Percentiles rank a stretch among this genome's conserved stretches.
phyloP scores from a whole-genome alignment of 2,329 filamentous ascomycete species.

The Fusarium sp. region DNA sequence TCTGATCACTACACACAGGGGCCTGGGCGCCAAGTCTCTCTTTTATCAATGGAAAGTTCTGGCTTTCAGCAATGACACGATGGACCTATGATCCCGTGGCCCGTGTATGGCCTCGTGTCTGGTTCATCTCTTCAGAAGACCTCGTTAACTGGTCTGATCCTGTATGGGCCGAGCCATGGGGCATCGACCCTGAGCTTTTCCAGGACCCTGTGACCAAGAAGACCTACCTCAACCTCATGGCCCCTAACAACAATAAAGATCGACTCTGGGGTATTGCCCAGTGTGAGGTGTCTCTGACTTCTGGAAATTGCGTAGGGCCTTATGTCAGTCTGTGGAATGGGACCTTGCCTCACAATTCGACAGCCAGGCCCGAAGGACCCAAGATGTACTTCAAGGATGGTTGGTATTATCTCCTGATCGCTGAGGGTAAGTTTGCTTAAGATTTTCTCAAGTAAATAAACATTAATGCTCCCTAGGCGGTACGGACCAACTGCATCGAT shows the following conservation, averaged over 20 bases:
- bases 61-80: background rate
- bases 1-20: background rate
- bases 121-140: background rate
- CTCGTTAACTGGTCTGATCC: background rate
- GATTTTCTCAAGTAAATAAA: accelerated
- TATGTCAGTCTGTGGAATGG: background rate
- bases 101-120: background rate
- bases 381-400: background rate
- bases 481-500: background rate
- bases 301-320: background rate
- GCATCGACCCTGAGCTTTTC: background rate
- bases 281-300: background rate
- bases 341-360: background rate
- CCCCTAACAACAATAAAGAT: background rate
- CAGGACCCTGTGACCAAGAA: background rate
- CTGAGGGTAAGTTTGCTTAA: background rate
- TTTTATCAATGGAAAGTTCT: background rate
- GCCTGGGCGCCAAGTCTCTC: background rate
- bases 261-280: background rate
- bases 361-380: background rate
- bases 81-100: background rate
- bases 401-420: background rate
- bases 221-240: background rate
- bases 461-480: background rate
- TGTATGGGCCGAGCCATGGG: background rate